Evolutionary conservation across 1,284 basidiomycete genomes (phyloP).

Genomic region (Moesziomyces sp.): DNA sequence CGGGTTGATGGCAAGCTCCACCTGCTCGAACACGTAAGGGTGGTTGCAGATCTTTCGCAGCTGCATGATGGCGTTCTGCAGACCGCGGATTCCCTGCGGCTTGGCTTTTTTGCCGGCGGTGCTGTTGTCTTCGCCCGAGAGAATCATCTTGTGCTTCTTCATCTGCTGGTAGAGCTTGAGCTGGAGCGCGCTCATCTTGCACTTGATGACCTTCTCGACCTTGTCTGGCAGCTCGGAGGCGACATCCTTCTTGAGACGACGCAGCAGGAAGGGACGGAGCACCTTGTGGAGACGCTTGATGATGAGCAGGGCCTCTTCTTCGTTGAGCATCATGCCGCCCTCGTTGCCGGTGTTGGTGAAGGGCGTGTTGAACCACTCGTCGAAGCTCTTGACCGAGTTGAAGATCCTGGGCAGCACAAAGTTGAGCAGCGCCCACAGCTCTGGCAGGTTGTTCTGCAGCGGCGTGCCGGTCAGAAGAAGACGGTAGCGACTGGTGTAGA

Average conservation of each 20-base stretch:
- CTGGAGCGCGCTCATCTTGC: constrained; percentile 95
- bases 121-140: constrained; percentile 69
- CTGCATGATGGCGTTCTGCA: constrained; percentile 99
- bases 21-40: constrained; percentile 86
- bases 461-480: constrained; percentile 98
- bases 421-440: constrained; percentile 97
- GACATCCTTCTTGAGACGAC: constrained; percentile 97
- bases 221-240: constrained; percentile 98
- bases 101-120: constrained; percentile 58
- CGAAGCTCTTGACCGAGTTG: constrained; percentile 99
- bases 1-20: constrained; percentile 91
- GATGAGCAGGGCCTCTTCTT: constrained; percentile 98
- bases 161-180: constrained; percentile 95
- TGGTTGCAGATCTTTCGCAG: constrained; percentile 96
- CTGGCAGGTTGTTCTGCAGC: constrained; percentile 97
- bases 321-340: constrained; percentile 93
- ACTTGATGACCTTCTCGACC: constrained; percentile 98
- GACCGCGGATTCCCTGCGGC: constrained; percentile 68
- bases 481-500: constrained; percentile 92
- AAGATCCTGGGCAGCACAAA: constrained; percentile 98
- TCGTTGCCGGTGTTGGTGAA: constrained; percentile 89
- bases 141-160: constrained; percentile 91
- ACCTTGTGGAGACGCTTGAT: constrained; percentile 99
- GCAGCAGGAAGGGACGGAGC: constrained; percentile 92
- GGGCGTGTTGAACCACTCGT: constrained; percentile 99